A percentile compares a stretch with the other conserved stretches of the same genome.
phyloP scores from a whole-genome alignment of 148 eudicot genomes.

The Hydrangea macrophylla region DNA sequence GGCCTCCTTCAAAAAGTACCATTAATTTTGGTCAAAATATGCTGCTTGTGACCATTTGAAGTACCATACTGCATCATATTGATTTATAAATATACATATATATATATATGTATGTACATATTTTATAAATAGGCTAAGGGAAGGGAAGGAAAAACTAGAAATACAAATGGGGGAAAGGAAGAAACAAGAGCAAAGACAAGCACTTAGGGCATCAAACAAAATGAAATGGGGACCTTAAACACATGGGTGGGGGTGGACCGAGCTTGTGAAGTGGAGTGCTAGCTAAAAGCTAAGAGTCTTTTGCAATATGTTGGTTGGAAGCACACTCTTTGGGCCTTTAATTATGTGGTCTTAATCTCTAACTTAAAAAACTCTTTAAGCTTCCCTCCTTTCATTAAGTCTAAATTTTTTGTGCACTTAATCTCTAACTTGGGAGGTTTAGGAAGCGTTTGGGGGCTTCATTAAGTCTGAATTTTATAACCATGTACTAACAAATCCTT shows the following conservation, averaged over 20 bases:
- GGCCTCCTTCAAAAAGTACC: no score
- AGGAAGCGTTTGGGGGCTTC: no score
- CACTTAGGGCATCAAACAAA: slow-evolving; percentile 32
- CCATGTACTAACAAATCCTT: no score
- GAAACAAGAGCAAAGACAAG: slow-evolving; percentile 46
- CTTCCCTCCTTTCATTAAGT: neutral
- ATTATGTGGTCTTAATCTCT: slow-evolving; percentile 19
- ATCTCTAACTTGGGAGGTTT: no score
- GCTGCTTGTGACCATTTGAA: no score
- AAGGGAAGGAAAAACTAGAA: neutral
- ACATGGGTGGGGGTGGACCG: slow-evolving; percentile 34
- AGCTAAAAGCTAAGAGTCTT: slow-evolving; percentile 54
- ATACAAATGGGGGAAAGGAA: slow-evolving; percentile 14
- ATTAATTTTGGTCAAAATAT: no score
- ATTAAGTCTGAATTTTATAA: no score
- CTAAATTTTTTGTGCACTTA: no score
- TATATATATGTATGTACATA: no score
- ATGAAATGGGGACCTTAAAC: slow-evolving; percentile 50
- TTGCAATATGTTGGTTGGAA: slow-evolving; percentile 54
- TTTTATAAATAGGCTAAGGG: neutral
- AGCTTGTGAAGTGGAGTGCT: slow-evolving; percentile 52
- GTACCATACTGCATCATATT: no score
- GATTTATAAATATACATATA: no score
- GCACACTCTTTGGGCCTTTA: slow-evolving; percentile 27
- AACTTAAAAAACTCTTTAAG: neutral